phyloP scores from a whole-genome alignment of 306 rosid genomes.

The Dalbergia oliveri region DNA sequence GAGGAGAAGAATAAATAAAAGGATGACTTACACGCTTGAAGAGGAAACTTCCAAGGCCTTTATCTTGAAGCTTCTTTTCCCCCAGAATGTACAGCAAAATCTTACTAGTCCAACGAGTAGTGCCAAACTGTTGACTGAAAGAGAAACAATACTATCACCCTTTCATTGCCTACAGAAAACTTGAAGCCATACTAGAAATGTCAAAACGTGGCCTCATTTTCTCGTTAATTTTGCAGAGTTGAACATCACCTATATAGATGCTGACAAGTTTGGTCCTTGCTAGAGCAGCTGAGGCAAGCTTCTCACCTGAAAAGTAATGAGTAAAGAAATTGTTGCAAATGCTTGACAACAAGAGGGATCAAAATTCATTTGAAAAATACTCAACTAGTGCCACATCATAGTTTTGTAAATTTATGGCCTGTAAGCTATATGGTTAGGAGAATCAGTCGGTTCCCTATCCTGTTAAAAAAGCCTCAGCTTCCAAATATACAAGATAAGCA shows the following conservation, averaged over 20 bases:
- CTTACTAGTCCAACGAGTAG: conserved; percentile 63
- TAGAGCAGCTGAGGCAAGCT: conserved; percentile 73
- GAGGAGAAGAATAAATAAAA: not conserved
- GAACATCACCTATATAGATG: conserved; percentile 70
- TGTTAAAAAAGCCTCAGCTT: too few species aligned
- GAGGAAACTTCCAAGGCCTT: conserved; percentile 70
- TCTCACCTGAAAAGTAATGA: conserved; percentile 54
- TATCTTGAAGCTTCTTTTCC: conserved; percentile 71
- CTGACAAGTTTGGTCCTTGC: conserved; percentile 64
- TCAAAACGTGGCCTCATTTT: not conserved
- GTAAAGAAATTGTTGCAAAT: not conserved
- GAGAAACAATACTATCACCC: conserved; percentile 68
- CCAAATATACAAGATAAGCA: too few species aligned
- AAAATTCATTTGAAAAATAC: too few species aligned
- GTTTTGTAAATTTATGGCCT: too few species aligned
- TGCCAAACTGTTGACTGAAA: conserved; percentile 64
- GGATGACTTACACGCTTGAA: conserved; percentile 68
- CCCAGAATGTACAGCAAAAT: conserved; percentile 80
- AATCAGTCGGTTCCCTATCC: too few species aligned
- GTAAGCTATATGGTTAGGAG: too few species aligned
- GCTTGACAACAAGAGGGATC: not conserved
- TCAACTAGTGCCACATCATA: too few species aligned
- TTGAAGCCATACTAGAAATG: not conserved
- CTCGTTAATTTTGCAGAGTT: conserved; percentile 18
- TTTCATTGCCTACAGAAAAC: conserved; percentile 62